A percentile compares a stretch with the other conserved stretches of the same genome.
Conservation (phyloP, 2,329 filamentous ascomycete species). For the Sclerotiophoma versabilis region DNA sequence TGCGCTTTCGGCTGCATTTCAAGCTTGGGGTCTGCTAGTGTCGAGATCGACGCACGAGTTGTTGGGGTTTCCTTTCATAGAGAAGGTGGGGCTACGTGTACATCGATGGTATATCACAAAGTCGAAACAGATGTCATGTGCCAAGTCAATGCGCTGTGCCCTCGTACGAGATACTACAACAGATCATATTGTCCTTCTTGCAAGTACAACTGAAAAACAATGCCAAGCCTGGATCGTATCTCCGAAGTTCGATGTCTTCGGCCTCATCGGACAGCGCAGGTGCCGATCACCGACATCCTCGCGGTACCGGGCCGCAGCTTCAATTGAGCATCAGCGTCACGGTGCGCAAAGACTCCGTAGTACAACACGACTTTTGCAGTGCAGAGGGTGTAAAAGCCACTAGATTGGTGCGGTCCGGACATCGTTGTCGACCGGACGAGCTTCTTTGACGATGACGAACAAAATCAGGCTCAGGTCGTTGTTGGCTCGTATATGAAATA, state of each 20-base stretch:
- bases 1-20: too few relatives aligned
- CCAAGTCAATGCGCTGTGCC: neutral
- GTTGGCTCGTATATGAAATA: neutral
- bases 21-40: too few relatives aligned
- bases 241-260: neutral
- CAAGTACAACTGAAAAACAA: neutral
- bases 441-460: neutral
- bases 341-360: neutral
- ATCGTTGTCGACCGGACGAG: constrained; percentile 1
- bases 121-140: neutral
- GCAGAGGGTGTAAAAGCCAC: neutral
- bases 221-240: neutral
- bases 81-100: neutral
- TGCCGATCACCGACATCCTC: neutral
- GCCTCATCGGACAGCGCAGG: neutral
- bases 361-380: neutral
- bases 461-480: neutral
- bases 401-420: neutral
- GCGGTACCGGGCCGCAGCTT: neutral
- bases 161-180: neutral
- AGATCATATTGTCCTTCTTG: neutral
- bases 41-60: too few relatives aligned
- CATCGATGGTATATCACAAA: neutral
- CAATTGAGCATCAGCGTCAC: neutral
- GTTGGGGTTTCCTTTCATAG: too few relatives aligned